A percentile compares a stretch with the other conserved stretches of the same genome.
Conservation (phyloP, 257 asterid species). For the Osmanthus fragrans region DNA sequence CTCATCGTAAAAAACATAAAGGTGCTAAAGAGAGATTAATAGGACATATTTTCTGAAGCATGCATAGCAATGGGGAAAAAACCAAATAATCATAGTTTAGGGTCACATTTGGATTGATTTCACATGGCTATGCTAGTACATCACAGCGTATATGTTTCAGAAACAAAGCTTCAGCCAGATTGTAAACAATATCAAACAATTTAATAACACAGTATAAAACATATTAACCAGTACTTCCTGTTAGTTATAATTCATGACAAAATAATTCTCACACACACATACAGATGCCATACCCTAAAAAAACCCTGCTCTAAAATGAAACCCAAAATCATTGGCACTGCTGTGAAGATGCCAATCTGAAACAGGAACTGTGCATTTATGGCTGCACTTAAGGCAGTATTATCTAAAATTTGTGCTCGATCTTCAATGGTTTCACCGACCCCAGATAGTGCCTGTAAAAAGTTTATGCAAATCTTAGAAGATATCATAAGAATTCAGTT, state of each 20-base stretch:
- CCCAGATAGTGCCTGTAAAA: constrained; percentile 86
- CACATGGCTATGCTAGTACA: neutral
- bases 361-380: constrained; percentile 92
- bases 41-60: constrained; percentile 3
- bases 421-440: constrained; percentile 73
- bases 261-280: constrained; percentile 12
- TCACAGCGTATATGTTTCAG: neutral
- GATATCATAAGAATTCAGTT: constrained; percentile 1
- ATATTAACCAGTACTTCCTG: constrained; percentile 1
- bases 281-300: constrained; percentile 61
- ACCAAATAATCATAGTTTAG: neutral
- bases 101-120: constrained; percentile 1
- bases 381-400: constrained; percentile 77
- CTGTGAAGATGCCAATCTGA: constrained; percentile 92
- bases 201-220: constrained; percentile 1
- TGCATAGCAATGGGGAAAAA: neutral
- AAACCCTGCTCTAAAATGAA: constrained; percentile 94
- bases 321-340: constrained; percentile 93
- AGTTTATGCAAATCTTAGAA: constrained; percentile 22
- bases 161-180: neutral
- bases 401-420: constrained; percentile 52
- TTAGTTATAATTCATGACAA: neutral
- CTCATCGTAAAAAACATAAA: neutral
- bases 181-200: neutral
- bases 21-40: neutral